A percentile compares a stretch with the other conserved stretches of the same genome.
These are phyloP conservation scores for Tetrapyrgos nigripes DNA, from an alignment of 1,284 basidiomycete species.

Conservation along the genomic window DNA sequence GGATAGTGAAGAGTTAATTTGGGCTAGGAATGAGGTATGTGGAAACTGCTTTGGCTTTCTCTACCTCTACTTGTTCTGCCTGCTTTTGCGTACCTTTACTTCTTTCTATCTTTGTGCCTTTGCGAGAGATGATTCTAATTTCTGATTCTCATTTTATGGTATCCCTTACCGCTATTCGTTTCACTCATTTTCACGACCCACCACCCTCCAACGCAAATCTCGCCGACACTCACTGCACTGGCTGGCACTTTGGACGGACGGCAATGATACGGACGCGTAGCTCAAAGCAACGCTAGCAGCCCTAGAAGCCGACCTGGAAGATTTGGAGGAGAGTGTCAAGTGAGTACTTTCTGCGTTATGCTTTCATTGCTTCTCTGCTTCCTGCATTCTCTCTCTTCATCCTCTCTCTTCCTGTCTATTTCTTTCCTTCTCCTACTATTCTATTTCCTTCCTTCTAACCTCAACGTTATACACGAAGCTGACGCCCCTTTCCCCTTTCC, in stretches of 20 bases:
- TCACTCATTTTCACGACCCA: no score
- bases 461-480: no score
- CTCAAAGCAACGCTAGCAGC: conserved; percentile 77
- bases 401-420: not conserved
- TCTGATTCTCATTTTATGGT: no score
- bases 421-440: conserved; percentile 14
- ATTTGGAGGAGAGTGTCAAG: conserved; percentile 89
- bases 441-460: not conserved
- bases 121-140: no score
- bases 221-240: no score
- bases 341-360: conserved; percentile 45
- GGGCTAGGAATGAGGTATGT: conserved; percentile 55
- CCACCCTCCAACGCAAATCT: no score
- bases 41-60: not conserved
- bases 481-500: no score
- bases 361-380: conserved; percentile 1
- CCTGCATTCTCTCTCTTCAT: not conserved
- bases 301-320: conserved; percentile 86
- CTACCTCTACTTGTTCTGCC: not conserved
- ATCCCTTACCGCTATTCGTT: no score
- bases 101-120: no score
- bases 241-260: not conserved
- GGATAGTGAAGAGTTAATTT: conserved; percentile 21
- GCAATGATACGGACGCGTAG: no score
- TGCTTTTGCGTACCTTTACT: not conserved